phyloP scores from a whole-genome alignment of 805 yeast genomes.

The Isabelozyma heimii region DNA sequence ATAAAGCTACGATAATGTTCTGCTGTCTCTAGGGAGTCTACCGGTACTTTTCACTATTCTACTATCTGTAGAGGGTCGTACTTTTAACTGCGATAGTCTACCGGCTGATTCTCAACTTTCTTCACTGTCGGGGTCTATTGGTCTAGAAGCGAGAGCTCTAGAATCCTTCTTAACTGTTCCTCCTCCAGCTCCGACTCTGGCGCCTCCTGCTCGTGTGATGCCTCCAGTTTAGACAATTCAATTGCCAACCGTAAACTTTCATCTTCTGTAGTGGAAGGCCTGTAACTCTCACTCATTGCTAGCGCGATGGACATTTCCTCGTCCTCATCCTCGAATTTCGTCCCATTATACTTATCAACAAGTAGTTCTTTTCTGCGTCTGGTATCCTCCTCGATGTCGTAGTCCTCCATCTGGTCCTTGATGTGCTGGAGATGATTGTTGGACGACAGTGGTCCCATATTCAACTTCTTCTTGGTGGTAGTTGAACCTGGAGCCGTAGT shows the following conservation, averaged over 20 bases:
- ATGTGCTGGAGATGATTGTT: constrained; percentile 24
- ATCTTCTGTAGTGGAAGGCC: constrained; percentile 12
- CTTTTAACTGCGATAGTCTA: no score
- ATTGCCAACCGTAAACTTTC: constrained; percentile 25
- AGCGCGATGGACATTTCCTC: constrained; percentile 42
- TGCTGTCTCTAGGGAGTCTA: no score
- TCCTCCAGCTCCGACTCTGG: constrained; percentile 5
- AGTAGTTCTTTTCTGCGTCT: constrained; percentile 20
- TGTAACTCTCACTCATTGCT: constrained; percentile 35
- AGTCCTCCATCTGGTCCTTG: constrained; percentile 36
- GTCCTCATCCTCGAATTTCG: constrained; percentile 27
- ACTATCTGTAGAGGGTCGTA: no score
- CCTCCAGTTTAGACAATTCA: constrained; percentile 12
- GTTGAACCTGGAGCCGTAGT: constrained; percentile 3
- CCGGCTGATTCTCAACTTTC: no score
- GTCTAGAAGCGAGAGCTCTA: constrained; percentile 13
- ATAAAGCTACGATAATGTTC: no score
- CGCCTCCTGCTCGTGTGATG: background rate
- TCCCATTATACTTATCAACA: constrained; percentile 48
- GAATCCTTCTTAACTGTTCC: constrained; percentile 12
- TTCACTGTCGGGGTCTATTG: background rate
- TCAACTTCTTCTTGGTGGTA: constrained; percentile 15
- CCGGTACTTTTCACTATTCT: no score
- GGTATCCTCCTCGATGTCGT: constrained; percentile 24
- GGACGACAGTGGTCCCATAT: constrained; percentile 12